Evolutionary conservation across 2,329 filamentous ascomycete genomes (phyloP), one percentile per base, ranked within the genome.

Genomic region (Claviceps spartinae): DNA sequence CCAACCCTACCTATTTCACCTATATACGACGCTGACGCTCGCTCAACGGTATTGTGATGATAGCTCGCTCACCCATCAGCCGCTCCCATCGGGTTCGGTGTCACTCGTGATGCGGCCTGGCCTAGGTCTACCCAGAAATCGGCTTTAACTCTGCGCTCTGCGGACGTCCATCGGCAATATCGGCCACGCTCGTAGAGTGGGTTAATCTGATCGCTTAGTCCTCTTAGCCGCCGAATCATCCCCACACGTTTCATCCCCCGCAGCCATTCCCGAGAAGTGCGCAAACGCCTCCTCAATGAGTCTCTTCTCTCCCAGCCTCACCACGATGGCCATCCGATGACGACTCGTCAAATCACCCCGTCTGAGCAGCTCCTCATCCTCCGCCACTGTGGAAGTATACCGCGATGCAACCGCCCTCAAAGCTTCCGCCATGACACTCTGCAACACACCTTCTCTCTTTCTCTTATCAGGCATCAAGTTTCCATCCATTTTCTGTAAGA

Each of bases 281-380:
- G 55, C 58, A 54, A 76, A 71, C 1, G 81, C 72, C 60, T 80
- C 73, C 52, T 72, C 67, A 24, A 89, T 62, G 5, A 90, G 70
- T 58, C 75, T 73, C 64, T 88, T 88, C 67, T 91, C 86, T 14
- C 86, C 86, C 2, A 82, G 67, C 54, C 86, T 77, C 38, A 89
- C 83, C 49, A 77, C 69, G 22, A 82, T 61, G 0, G 86, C 86
- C 81, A 86, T 85, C 44, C 67, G 70, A 14, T 65, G 64, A 48
- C 75, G 68, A 34, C 67, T 59, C 3, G 56, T 55, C 6, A 72
- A 52, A 14, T 57, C 57, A 5, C 58, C 54, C 2, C 52, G 53
- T 11, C 60, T 54, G 20, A 75, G 60, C 0, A 74, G 56, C n/a
- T 60, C 52, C 48, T 67, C 61, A 50, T 76, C 73, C 41, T 73